Evolutionary conservation across 164 flowering plant genomes (phyloP).

Genomic region (Annona cherimola): DNA sequence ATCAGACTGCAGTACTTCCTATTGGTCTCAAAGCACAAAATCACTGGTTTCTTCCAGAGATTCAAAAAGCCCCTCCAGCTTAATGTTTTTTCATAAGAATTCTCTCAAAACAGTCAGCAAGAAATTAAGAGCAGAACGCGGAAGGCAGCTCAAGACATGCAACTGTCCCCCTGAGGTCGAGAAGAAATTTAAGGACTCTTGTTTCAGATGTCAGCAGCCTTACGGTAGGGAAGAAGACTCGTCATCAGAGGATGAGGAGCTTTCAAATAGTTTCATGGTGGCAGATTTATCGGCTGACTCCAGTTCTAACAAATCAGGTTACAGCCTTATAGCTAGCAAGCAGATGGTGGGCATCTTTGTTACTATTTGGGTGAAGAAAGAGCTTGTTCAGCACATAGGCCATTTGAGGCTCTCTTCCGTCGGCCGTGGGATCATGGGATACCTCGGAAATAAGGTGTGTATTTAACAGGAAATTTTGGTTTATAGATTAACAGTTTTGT

Average conservation of each 20-base stretch:
- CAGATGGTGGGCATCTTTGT: slow-evolving; percentile 91
- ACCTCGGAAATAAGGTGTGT: slow-evolving; percentile 78
- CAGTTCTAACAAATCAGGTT: slow-evolving; percentile 29
- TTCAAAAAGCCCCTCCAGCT: slow-evolving; percentile 20
- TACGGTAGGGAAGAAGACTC: slow-evolving; percentile 27
- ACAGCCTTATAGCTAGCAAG: slow-evolving; percentile 60
- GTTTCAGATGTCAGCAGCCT: slow-evolving; percentile 46
- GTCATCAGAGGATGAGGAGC: slow-evolving; percentile 61
- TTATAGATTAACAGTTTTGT: too few species aligned
- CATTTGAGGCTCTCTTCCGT: slow-evolving; percentile 60
- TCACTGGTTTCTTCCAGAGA: slow-evolving; percentile 14
- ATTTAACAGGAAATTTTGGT: too few species aligned
- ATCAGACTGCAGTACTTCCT: slow-evolving; percentile 11
- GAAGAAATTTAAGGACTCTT: slow-evolving; percentile 51
- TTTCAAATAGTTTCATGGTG: slow-evolving; percentile 16
- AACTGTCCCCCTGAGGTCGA: slow-evolving; percentile 47
- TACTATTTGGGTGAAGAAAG: slow-evolving; percentile 61
- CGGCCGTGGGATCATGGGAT: slow-evolving; percentile 78
- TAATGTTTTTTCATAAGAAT: slow-evolving; percentile 51
- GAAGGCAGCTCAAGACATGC: slow-evolving; percentile 53
- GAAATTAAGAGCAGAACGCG: slow-evolving; percentile 47
- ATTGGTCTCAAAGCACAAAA: slow-evolving; percentile 13
- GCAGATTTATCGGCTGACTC: slow-evolving; percentile 12
- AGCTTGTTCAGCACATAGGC: slow-evolving; percentile 57
- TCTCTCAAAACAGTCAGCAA: slow-evolving; percentile 56